phyloP scores from a whole-genome alignment of 2,329 filamentous ascomycete species.

The Claviceps sp. region DNA sequence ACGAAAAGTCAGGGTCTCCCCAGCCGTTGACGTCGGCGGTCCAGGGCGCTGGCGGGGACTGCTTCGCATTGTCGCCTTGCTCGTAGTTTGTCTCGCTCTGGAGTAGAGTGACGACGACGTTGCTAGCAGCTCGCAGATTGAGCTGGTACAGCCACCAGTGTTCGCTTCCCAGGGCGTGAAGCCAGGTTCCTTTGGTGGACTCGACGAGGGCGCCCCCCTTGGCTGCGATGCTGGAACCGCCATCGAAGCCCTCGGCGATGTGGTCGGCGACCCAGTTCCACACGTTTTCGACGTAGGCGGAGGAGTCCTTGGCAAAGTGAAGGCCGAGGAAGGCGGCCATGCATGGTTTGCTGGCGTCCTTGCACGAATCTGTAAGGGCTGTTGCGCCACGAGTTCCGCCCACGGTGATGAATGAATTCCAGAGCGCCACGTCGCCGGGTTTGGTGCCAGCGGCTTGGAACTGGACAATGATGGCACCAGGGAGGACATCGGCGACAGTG shows the following conservation, averaged over 20 bases:
- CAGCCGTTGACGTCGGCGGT: constrained; percentile 19
- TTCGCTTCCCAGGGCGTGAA: constrained; percentile 33
- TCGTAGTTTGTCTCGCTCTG: constrained; percentile 39
- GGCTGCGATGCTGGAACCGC: constrained; percentile 30
- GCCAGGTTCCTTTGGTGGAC: constrained; percentile 35
- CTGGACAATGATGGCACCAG: constrained; percentile 27
- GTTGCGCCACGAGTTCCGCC: constrained; percentile 28
- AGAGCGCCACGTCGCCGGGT: constrained; percentile 37
- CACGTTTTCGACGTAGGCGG: constrained; percentile 12
- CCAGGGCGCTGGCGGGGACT: constrained; percentile 25
- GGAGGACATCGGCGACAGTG: constrained; percentile 31
- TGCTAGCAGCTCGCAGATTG: constrained; percentile 33
- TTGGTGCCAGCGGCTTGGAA: constrained; percentile 19
- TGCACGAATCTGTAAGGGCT: constrained; percentile 25
- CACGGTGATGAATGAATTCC: constrained; percentile 31
- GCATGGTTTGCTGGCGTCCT: constrained; percentile 20
- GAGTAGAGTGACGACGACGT: constrained; percentile 35
- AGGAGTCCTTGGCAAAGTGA: constrained; percentile 27
- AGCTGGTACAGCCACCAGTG: constrained; percentile 47
- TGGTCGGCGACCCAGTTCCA: constrained; percentile 36
- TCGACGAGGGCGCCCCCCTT: constrained; percentile 36
- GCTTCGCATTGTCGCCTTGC: constrained; percentile 20
- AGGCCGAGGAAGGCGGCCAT: constrained; percentile 34
- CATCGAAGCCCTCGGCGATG: constrained; percentile 27
- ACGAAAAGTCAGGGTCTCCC: constrained; percentile 29